Evolutionary conservation across 2,329 filamentous ascomycete species (phyloP).

Genomic region (Phialophora chinensis): DNA sequence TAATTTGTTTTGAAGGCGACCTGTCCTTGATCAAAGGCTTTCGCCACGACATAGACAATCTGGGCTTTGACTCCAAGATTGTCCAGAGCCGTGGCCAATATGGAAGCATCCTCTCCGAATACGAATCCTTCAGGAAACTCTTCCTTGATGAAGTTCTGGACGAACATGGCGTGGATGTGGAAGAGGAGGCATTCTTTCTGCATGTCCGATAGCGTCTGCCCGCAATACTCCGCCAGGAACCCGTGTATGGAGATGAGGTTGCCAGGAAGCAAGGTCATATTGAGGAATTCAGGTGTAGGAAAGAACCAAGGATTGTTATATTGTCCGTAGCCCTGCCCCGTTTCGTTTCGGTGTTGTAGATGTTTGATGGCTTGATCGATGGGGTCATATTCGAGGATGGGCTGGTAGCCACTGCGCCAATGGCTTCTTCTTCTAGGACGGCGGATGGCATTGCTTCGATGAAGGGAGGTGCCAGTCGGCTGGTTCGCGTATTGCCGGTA

Average conservation of each 20-base stretch:
- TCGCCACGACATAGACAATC: constrained; percentile 24
- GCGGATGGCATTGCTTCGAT: constrained; percentile 40
- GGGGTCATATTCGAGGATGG: constrained; percentile 32
- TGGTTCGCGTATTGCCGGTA: constrained; percentile 23
- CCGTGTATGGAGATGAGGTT: constrained; percentile 30
- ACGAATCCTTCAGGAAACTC: constrained; percentile 37
- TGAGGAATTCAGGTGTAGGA: constrained; percentile 14
- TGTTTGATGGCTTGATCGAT: constrained; percentile 27
- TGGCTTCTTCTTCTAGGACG: constrained; percentile 28
- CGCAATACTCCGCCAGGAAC: constrained; percentile 21
- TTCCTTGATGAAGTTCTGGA: constrained; percentile 35
- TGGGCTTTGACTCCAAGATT: constrained; percentile 20
- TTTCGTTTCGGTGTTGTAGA: constrained; percentile 23
- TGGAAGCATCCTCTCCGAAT: constrained; percentile 31
- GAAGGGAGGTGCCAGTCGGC: constrained; percentile 23
- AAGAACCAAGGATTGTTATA: constrained; percentile 37
- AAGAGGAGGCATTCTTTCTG: constrained; percentile 28
- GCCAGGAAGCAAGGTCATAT: constrained; percentile 30
- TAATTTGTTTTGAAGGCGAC: constrained; percentile 18
- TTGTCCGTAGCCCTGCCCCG: constrained; percentile 34
- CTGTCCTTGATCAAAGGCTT: constrained; percentile 24
- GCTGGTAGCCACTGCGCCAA: constrained; percentile 31
- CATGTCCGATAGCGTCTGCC: constrained; percentile 13
- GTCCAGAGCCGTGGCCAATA: constrained; percentile 22
- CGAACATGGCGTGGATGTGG: constrained; percentile 35